Base-by-base conservation (phyloP, 202 grass and related monocot genomes). In the Carex arenaria region DNA sequence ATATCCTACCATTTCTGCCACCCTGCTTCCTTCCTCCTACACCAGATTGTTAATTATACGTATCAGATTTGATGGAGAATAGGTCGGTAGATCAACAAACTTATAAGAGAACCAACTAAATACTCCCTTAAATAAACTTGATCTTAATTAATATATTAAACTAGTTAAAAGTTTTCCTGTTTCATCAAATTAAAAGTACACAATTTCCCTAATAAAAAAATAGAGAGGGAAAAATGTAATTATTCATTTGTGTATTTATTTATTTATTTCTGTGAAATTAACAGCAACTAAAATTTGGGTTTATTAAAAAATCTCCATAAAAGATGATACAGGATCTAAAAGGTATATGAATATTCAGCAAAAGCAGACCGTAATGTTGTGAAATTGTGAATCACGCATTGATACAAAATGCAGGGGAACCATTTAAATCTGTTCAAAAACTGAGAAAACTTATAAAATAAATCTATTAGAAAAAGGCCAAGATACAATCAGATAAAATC, bases 1-100 rank as follows among this genome's bases (percentile, higher is more conserved):
- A 36, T 55, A 77, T 59, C 73, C n/a, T 15, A 52, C 3, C 80
- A 36, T 67, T 82, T 82, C 63, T 4, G 22, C 42, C 45, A 15
- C 80, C 14, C 26, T 31, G 43, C 80, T 54, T 69, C 64, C 80
- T 82, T 82, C 80, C 45, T 15, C 62, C 80, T 82, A 53, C 22
- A 82, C 9, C 79, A 82, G 61, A 81, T 81, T 81, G 11, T 81
- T 26, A 49, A 64, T 47, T 65, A 13, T 63, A 14, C 38, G 5
- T 19, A 10, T 56, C 45, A 65, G 12, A 53, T 68, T 82, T 54
- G 40, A 65, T 67, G 20, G 28, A 28, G 32, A 69, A 36, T 15
- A 43, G 18, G 49, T 15, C 30, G 18, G 49, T 11, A 79, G 15
- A 64, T 3, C 52, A 54, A 74, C 22, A 53, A 74, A 10, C 30